A percentile compares a stretch with the other conserved stretches of the same genome.
Evolutionary conservation across 1,139 yeast genomes (phyloP).

Genomic region (Lodderomyces oxycetoniae): DNA sequence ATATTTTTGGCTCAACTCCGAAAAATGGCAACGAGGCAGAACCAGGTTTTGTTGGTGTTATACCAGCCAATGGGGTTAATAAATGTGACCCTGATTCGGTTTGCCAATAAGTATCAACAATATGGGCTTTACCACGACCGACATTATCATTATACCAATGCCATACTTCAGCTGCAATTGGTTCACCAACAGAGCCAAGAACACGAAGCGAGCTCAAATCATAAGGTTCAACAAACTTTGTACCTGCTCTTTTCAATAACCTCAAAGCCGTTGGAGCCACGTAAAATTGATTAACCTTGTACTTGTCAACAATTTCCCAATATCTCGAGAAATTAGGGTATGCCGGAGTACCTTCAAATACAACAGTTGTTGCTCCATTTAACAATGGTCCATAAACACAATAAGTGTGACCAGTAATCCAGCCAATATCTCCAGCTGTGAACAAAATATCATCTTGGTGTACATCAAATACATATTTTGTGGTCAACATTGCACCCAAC

Average conservation of each 20-base stretch:
- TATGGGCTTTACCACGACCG: conserved; percentile 71
- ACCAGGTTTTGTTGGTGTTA: conserved; percentile 75
- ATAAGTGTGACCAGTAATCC: conserved; percentile 87
- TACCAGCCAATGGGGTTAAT: conserved; percentile 66
- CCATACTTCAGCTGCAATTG: conserved; percentile 91
- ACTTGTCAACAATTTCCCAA: conserved; percentile 77
- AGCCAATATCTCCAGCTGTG: conserved; percentile 86
- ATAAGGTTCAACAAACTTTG: conserved; percentile 56
- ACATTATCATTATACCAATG: conserved; percentile 82
- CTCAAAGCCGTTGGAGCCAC: conserved; percentile 90
- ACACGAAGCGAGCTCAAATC: conserved; percentile 65
- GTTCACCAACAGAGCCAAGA: conserved; percentile 87
- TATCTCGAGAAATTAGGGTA: conserved; percentile 75
- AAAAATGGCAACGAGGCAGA: conserved; percentile 76
- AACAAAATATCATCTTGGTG: conserved; percentile 68
- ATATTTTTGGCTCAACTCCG: conserved; percentile 63
- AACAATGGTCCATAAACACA: conserved; percentile 78
- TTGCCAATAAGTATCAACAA: conserved; percentile 82
- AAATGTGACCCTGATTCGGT: conserved; percentile 77
- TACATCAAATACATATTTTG: conserved; percentile 72
- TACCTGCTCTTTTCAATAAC: conserved; percentile 78
- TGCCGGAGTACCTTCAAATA: conserved; percentile 84
- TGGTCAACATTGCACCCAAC: conserved; percentile 63
- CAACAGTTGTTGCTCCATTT: conserved; percentile 75
- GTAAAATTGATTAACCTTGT: conserved; percentile 77